These are phyloP conservation scores for Escallonia herrerae DNA, from an alignment of 129 eudicot species.

Conservation along the genomic window DNA sequence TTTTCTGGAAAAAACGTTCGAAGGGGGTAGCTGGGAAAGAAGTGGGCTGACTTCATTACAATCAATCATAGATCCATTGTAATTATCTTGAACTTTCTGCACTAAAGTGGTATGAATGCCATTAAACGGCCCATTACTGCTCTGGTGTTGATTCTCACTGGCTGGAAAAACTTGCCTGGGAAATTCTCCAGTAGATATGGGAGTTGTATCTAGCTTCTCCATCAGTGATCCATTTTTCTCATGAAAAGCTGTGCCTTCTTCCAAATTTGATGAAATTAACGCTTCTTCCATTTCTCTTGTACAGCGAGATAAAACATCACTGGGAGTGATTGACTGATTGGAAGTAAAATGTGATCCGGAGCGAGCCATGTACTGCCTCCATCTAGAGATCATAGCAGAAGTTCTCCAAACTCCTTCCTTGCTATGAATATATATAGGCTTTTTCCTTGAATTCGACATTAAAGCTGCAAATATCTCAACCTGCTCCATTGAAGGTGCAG, in stretches of 20 bases:
- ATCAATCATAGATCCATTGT: conserved; percentile 11
- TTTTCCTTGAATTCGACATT: conserved; percentile 51
- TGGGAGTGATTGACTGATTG: conserved; percentile 4
- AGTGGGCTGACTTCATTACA: conserved; percentile 45
- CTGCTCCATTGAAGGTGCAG: conserved; percentile 72
- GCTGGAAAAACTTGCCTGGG: conserved; percentile 16
- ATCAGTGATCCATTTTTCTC: conserved; percentile 22
- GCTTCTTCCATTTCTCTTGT: conserved; percentile 16
- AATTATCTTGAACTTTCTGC: conserved; percentile 12
- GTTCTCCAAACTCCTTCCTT: conserved; percentile 93
- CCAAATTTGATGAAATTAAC: conserved; percentile 13
- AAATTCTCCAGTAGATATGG: conserved; percentile 4
- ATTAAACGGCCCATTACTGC: conserved; percentile 25
- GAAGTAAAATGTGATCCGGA: conserved; percentile 14
- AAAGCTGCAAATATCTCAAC: conserved; percentile 68
- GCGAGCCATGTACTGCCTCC: conserved; percentile 68
- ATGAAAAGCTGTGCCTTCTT: conserved; percentile 18
- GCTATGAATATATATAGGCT: conserved; percentile 77
- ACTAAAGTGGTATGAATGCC: neutral
- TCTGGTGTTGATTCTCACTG: conserved; percentile 14
- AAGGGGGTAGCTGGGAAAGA: conserved; percentile 73
- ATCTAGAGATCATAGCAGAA: conserved; percentile 84
- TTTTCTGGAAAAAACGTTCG: conserved; percentile 67
- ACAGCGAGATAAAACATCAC: conserved; percentile 18
- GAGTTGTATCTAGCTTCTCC: conserved; percentile 7